These are phyloP conservation scores for Sporothrix sp. DNA, from an alignment of 2,329 filamentous ascomycete genomes.

Conservation along the genomic window DNA sequence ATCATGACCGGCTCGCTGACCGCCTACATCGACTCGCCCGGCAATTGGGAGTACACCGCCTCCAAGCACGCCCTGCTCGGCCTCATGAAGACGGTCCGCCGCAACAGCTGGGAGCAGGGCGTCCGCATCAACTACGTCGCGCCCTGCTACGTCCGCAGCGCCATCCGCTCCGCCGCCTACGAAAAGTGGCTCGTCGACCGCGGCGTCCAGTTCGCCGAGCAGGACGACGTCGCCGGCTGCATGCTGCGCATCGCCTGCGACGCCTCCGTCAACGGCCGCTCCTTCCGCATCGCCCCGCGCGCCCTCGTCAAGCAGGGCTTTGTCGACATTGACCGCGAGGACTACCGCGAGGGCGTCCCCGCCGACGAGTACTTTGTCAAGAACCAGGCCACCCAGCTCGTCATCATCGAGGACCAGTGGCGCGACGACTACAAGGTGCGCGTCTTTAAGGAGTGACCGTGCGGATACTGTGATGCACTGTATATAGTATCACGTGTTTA, in stretches of 20 bases:
- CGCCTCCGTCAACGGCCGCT: slow-evolving; percentile 3
- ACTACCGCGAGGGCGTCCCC: neutral
- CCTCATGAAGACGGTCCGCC: slow-evolving; percentile 7
- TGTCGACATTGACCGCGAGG: slow-evolving; percentile 6
- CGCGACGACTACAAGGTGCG: slow-evolving; percentile 7
- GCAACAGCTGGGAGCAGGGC: slow-evolving; percentile 8
- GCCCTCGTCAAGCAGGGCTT: neutral
- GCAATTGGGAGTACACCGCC: slow-evolving; percentile 10
- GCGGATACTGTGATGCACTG: neutral
- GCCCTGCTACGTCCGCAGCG: slow-evolving; percentile 3
- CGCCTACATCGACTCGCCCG: slow-evolving; percentile 1
- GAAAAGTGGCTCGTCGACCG: slow-evolving; percentile 7
- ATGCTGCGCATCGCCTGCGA: slow-evolving; percentile 8
- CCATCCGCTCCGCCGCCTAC: slow-evolving; percentile 9
- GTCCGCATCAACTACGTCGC: slow-evolving; percentile 9
- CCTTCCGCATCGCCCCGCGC: slow-evolving; percentile 2
- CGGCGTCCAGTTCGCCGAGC: slow-evolving; percentile 7
- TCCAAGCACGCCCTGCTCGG: slow-evolving; percentile 1
- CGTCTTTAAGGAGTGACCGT: neutral
- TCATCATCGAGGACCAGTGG: slow-evolving; percentile 9
- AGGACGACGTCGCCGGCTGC: slow-evolving; percentile 7
- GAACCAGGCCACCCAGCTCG: slow-evolving; percentile 6
- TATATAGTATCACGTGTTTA: too few relatives aligned
- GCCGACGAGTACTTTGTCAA: slow-evolving; percentile 1
- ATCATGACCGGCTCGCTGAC: slow-evolving; percentile 2